Conservation (phyloP, 345 rosid species). For the Lagerstroemia speciosa region DNA sequence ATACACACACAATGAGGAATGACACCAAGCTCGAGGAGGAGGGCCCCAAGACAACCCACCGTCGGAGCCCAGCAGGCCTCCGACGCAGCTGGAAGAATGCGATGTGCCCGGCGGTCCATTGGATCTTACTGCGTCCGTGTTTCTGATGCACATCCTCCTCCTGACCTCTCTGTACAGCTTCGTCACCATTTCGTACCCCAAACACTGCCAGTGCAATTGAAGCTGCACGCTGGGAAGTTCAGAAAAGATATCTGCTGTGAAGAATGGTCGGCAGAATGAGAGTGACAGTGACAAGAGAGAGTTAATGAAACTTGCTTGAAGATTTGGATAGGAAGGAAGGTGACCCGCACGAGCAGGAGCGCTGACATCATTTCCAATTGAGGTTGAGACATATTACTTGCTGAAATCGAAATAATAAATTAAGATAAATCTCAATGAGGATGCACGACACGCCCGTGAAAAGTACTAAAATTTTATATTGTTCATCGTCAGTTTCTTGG, state of each 20-base stretch:
- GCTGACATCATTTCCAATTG: constrained; percentile 48
- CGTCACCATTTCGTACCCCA: constrained; percentile 53
- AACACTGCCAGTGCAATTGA: constrained; percentile 43
- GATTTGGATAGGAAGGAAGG: constrained; percentile 63
- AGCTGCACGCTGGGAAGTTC: constrained; percentile 29
- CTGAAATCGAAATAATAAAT: constrained; percentile 35
- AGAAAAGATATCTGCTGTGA: no score
- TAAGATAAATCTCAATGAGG: no score
- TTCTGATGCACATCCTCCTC: constrained; percentile 44
- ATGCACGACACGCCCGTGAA: no score
- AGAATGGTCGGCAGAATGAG: no score
- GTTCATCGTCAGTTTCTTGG: neutral
- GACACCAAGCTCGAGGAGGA: constrained; percentile 82
- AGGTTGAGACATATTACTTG: constrained; percentile 55
- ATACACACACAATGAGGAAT: constrained; percentile 54
- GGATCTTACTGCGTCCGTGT: constrained; percentile 49
- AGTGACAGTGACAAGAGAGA: no score
- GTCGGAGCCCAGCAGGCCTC: constrained; percentile 78
- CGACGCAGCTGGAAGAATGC: constrained; percentile 71
- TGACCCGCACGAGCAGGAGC: constrained; percentile 44
- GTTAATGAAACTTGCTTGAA: constrained; percentile 28
- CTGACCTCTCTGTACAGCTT: constrained; percentile 41
- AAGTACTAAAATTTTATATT: no score
- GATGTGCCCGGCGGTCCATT: constrained; percentile 63
- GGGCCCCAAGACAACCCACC: constrained; percentile 83